These are phyloP conservation scores for Fomitopsis pinicola DNA, from an alignment of 1,284 basidiomycete species.

Conservation along the genomic window DNA sequence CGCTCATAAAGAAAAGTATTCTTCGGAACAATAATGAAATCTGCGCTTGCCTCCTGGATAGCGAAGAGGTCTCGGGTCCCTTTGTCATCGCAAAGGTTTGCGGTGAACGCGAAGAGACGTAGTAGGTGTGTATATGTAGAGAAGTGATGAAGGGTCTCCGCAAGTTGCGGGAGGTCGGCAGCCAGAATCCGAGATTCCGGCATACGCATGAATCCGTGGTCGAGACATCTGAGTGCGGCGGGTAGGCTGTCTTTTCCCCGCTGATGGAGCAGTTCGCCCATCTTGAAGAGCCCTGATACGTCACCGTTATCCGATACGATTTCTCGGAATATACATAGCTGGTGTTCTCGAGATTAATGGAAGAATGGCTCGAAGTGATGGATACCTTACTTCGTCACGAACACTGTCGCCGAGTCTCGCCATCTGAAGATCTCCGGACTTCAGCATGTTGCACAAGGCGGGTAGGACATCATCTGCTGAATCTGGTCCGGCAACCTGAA, in stretches of 20 bases:
- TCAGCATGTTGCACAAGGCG: conserved; percentile 8
- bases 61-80: conserved; percentile 35
- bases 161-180: conserved; percentile 17
- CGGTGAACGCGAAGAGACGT: conserved; percentile 19
- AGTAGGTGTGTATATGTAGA: conserved; percentile 33
- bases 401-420: neutral
- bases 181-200: conserved; percentile 10
- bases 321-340: conserved; percentile 37
- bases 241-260: neutral
- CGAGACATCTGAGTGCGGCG: conserved; percentile 31
- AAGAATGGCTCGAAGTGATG: neutral
- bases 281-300: conserved; percentile 4
- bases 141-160: conserved; percentile 18
- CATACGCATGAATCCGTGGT: conserved; percentile 29
- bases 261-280: conserved; percentile 14
- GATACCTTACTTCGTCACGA: conserved; percentile 17
- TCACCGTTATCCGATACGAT: conserved; percentile 24
- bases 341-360: neutral
- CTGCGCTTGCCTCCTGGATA: conserved; percentile 25
- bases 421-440: neutral
- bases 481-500: conserved; percentile 2
- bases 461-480: neutral
- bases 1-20: conserved; percentile 20
- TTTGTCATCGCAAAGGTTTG: conserved; percentile 22
- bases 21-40: conserved; percentile 20